Evolutionary conservation across 2,329 filamentous ascomycete genomes (phyloP), one percentile per base, ranked within the genome.

Genomic region (Tolypocladium ovalisporum): DNA sequence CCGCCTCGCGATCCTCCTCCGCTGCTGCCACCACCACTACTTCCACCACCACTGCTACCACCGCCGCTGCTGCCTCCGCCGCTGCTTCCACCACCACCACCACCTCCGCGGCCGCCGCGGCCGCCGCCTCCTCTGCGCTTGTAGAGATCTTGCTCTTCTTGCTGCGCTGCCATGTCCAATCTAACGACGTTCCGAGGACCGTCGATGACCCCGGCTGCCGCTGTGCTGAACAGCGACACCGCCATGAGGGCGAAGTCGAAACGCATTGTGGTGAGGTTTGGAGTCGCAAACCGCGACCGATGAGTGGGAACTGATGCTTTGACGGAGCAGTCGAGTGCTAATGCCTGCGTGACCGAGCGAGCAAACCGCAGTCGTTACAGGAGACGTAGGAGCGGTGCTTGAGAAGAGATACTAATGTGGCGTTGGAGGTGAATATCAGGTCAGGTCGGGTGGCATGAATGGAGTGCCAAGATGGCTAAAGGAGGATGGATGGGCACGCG

Each of bases 101-200:
- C 63, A 32, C 71, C 63, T 19, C 71, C 76, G 58, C 76, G 70
- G 22, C 76, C 73, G 54, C 80, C 79, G 13, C 79, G 71, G 10
- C 80, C 80, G 8, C 82, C 83, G 53, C 83, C 83, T 39, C 83
- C 83, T 64, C 81, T 81, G 61, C 83, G 77, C 73, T 83, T 85
- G 73, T 76, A 84, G 27, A 85, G 69, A 36, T 83, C 75, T 56
- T 78, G 68, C 56, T 70, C 65, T 34, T 71, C 63, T 32, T 61
- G 56, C 40, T 63, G 61, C 9, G 66, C 62, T 13, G 59, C 55
- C 10, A 63, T 54, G 37, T 66, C 67, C 24, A 62, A 58, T 58
- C 62, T 65, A 34, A 63, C 63, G 56, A 66, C 58, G 59, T 64
- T 57, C 27, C 62, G 64, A 44, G 63, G 62, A 17, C 40, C 40